Evolutionary conservation across 371 early-diverging fungal genomes (phyloP).

Genomic region (Mortierella sp.): DNA sequence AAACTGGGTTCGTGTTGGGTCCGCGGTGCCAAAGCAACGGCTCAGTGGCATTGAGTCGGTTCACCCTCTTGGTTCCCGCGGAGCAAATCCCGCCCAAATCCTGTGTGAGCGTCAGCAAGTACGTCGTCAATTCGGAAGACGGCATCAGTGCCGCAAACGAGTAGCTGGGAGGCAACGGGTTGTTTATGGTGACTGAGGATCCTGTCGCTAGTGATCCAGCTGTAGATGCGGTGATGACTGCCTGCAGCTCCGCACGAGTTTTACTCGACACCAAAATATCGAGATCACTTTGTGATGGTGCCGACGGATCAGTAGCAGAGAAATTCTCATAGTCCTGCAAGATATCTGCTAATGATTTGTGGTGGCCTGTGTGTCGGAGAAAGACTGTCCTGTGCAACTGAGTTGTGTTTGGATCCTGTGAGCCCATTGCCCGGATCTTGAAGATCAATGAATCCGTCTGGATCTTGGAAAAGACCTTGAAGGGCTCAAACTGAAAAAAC

Average conservation of each 20-base stretch:
- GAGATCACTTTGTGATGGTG: slow-evolving; percentile 1
- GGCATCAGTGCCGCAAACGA: slow-evolving; percentile 67
- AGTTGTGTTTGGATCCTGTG: not conserved
- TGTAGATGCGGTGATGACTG: slow-evolving; percentile 11
- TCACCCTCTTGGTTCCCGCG: slow-evolving; percentile 44
- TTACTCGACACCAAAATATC: slow-evolving; percentile 40
- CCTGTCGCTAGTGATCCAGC: not conserved
- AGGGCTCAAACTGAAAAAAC: slow-evolving; percentile 73
- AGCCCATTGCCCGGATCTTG: slow-evolving; percentile 42
- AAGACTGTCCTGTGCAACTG: slow-evolving; percentile 37
- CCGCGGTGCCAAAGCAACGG: slow-evolving; percentile 74
- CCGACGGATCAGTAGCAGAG: not conserved
- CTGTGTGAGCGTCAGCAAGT: slow-evolving; percentile 54
- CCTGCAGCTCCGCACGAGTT: slow-evolving; percentile 24
- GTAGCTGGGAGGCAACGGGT: slow-evolving; percentile 22
- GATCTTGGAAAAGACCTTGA: slow-evolving; percentile 73
- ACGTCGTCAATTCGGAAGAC: slow-evolving; percentile 57
- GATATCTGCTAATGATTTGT: slow-evolving; percentile 35
- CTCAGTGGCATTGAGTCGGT: slow-evolving; percentile 25
- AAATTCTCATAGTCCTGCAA: slow-evolving; percentile 33
- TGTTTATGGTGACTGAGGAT: not conserved
- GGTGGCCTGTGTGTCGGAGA: slow-evolving; percentile 59
- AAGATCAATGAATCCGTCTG: slow-evolving; percentile 77
- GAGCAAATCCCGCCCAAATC: slow-evolving; percentile 66
- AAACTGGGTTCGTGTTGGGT: slow-evolving; percentile 75